phyloP scores from a whole-genome alignment of 1,139 yeast species.

The Zygoascus sp. region DNA sequence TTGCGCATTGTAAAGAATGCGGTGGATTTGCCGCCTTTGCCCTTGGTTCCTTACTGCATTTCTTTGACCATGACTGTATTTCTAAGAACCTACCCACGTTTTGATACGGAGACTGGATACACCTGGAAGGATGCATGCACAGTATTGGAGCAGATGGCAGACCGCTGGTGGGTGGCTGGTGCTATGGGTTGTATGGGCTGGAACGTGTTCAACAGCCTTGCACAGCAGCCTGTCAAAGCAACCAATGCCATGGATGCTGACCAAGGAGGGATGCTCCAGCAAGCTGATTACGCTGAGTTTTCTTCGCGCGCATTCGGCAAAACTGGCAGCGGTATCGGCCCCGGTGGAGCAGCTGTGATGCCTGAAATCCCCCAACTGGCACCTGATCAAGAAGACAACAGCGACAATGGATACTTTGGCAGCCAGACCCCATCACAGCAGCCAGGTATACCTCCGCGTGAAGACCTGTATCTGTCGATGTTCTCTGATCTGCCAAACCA shows the following conservation, averaged over 20 bases:
- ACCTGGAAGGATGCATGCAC: slow-evolving; percentile 31
- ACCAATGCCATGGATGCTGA: slow-evolving; percentile 6
- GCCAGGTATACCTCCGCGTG: slow-evolving; percentile 18
- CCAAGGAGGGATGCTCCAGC: slow-evolving; percentile 7
- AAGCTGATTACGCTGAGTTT: slow-evolving; percentile 7
- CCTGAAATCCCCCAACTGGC: background rate
- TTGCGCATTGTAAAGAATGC: slow-evolving; percentile 28
- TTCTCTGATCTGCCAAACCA: slow-evolving; percentile 37
- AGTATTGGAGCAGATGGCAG: slow-evolving; percentile 30
- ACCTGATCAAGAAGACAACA: background rate
- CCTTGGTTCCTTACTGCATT: slow-evolving; percentile 34
- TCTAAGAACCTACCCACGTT: slow-evolving; percentile 32
- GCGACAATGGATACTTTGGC: background rate
- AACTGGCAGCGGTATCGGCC: background rate
- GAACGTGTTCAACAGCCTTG: slow-evolving; percentile 29
- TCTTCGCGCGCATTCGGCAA: background rate
- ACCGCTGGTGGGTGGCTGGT: slow-evolving; percentile 38
- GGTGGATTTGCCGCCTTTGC: slow-evolving; percentile 31
- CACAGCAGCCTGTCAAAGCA: slow-evolving; percentile 10
- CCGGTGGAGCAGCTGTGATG: background rate
- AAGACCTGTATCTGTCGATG: slow-evolving; percentile 33
- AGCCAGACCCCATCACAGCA: background rate
- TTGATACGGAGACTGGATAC: slow-evolving; percentile 29
- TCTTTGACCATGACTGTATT: slow-evolving; percentile 36
- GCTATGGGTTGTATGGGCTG: slow-evolving; percentile 38